Evolutionary conservation across 2,329 filamentous ascomycete genomes (phyloP).

Genomic region (Berkeleyomyces basicola): DNA sequence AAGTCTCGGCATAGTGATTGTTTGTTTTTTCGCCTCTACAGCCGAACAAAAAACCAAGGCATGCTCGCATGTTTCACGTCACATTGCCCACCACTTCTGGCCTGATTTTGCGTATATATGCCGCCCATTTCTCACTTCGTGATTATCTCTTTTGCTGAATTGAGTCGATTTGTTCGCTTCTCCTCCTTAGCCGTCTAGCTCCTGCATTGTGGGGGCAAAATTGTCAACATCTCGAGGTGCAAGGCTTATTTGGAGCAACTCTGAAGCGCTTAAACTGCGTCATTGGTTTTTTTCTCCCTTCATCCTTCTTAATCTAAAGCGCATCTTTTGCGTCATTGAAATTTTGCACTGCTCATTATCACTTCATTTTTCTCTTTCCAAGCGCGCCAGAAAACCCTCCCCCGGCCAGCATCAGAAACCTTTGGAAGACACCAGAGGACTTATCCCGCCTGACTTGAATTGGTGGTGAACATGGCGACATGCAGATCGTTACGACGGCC

Average conservation of each 20-base stretch:
- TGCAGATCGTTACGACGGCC: background rate
- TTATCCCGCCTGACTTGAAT: background rate
- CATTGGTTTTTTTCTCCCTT: background rate
- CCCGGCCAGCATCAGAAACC: background rate
- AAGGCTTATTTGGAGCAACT: background rate
- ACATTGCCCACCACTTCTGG: background rate
- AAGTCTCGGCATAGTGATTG: too few relatives aligned
- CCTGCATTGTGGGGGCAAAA: background rate
- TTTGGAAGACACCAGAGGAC: too few relatives aligned
- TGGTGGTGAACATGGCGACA: background rate
- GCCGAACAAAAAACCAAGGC: background rate
- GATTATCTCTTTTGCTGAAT: background rate
- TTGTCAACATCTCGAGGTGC: background rate
- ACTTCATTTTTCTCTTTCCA: background rate
- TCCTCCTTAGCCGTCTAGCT: background rate
- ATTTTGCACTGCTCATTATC: background rate
- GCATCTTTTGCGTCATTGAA: constrained; percentile 9
- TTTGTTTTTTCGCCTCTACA: too few relatives aligned
- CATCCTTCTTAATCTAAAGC: background rate
- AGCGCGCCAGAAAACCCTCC: background rate
- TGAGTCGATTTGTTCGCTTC: background rate
- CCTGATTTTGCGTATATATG: background rate
- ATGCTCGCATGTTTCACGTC: background rate
- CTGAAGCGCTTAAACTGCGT: background rate
- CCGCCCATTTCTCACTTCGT: background rate